phyloP scores from a whole-genome alignment of 2,329 filamentous ascomycete genomes.

The Penicillium sp. region DNA sequence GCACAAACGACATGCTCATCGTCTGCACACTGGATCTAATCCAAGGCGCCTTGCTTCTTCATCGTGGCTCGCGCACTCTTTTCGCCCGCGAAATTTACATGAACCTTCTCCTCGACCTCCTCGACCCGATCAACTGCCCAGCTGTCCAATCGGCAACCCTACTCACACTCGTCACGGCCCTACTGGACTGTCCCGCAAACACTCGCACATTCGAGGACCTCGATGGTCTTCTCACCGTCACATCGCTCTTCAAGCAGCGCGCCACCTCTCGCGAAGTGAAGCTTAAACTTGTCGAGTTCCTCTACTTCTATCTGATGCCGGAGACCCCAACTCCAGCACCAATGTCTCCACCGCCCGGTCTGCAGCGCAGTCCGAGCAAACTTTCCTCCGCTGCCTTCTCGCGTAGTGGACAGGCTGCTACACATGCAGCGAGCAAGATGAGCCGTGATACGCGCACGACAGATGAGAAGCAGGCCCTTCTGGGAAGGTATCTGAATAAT shows the following conservation, averaged over 20 bases:
- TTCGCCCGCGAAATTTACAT: conserved; percentile 91
- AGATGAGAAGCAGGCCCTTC: conserved; percentile 76
- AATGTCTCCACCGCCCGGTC: conserved; percentile 46
- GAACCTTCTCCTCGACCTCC: conserved; percentile 92
- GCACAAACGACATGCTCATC: conserved; percentile 83
- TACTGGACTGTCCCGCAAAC: conserved; percentile 82
- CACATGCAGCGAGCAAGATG: conserved; percentile 24
- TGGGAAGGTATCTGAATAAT: conserved; percentile 75
- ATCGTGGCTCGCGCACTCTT: conserved; percentile 82
- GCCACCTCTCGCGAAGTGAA: conserved; percentile 85
- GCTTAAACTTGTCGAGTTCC: conserved; percentile 91
- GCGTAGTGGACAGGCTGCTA: conserved; percentile 36
- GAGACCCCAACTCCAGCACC: conserved; percentile 60
- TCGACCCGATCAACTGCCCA: conserved; percentile 88
- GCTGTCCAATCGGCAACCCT: conserved; percentile 88
- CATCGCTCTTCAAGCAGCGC: conserved; percentile 86
- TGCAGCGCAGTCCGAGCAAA: conserved; percentile 69
- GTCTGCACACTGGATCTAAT: conserved; percentile 83
- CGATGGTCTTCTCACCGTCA: conserved; percentile 87
- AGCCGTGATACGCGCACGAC: conserved; percentile 60
- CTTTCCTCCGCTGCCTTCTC: conserved; percentile 59
- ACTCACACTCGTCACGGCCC: conserved; percentile 82
- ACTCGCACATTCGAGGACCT: conserved; percentile 88
- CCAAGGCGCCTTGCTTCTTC: conserved; percentile 82
- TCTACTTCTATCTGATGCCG: conserved; percentile 98